Evolutionary conservation across 2,329 filamentous ascomycete genomes (phyloP), one percentile per base, ranked within the genome.

Genomic region (Trichoderma pleuroti): DNA sequence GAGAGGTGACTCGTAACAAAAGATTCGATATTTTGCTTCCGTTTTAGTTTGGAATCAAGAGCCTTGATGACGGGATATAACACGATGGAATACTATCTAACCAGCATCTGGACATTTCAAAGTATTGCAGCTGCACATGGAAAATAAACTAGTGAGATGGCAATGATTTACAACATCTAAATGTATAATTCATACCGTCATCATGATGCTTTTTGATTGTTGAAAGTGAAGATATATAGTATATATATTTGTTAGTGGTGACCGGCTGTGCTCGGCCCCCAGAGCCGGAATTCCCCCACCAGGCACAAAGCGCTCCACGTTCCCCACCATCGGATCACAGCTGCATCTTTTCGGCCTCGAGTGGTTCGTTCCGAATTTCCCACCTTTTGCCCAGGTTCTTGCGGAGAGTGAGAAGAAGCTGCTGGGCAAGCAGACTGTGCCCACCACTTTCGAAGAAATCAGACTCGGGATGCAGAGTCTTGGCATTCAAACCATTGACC

Each of bases 321-420:
- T 34, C 65, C 65, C 65, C 54, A 60, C 65, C 54, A 60, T 46
- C 56, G 39, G 65, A 68, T 61, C 56, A 49, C 36, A 60, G 65
- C 65, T 59, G 30, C 65, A 42, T 59, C 30, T 68, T 68, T 68
- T 68, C 65, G 54, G 54, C 65, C 26, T 67, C 64, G 5, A 39
- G 32, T 42, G 52, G 32, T 67, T 68, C 54, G 65, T 30, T 54
- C 56, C 36, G 56, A 61, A 36, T 16, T 61, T 68, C 56, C 65
- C 65, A 68, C 63, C 18, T 68, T 68, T 61, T 49, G 18, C 65
- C 75, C 26, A 78, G 57, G 1, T 61, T 70, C 76, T 80, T 79
- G 64, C 78, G 76, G 28, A 80, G 68, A 66, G 89, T 86, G 71
- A 97, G 88, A 10, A 97, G 86, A 78, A 98, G 88, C 69, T 92